Evolutionary conservation across 2,329 filamentous ascomycete species (phyloP).

Genomic region (Epicoccum nigrum): DNA sequence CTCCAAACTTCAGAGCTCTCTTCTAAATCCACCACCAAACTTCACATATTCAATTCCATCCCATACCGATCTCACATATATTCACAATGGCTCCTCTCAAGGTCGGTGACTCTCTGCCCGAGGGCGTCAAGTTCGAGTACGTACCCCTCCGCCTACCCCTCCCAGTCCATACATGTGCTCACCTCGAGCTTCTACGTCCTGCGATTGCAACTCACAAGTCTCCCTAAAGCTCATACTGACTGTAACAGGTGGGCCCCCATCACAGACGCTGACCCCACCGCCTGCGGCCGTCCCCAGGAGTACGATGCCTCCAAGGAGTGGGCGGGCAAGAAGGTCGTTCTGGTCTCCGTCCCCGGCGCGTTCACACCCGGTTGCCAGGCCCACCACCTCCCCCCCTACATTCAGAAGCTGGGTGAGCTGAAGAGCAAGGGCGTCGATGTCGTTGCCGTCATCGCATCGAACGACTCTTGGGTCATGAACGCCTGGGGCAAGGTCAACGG

Average conservation of each 20-base stretch:
- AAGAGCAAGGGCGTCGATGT: constrained; percentile 82
- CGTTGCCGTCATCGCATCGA: constrained; percentile 80
- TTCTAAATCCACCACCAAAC: neutral
- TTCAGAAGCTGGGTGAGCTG: constrained; percentile 72
- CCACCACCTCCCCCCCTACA: constrained; percentile 80
- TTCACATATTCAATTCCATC: neutral
- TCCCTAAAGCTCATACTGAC: neutral
- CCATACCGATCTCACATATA: constrained; percentile 2
- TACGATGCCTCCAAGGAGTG: constrained; percentile 82
- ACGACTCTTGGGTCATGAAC: constrained; percentile 86
- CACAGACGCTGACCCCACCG: constrained; percentile 71
- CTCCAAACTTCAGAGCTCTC: constrained; percentile 14
- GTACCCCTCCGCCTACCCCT: constrained; percentile 31
- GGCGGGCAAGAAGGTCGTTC: constrained; percentile 72
- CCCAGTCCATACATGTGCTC: constrained; percentile 10
- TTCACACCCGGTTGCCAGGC: constrained; percentile 77
- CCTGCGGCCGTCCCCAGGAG: constrained; percentile 77
- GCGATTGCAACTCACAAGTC: neutral
- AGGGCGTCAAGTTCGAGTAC: constrained; percentile 77
- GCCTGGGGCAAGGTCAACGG: constrained; percentile 90
- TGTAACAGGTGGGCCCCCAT: constrained; percentile 74
- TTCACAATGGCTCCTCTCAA: constrained; percentile 70
- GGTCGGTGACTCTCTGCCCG: constrained; percentile 82
- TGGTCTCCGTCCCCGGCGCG: constrained; percentile 70
- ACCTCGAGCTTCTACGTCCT: neutral